These are phyloP conservation scores for Pelargonium fulgidum DNA, from an alignment of 441 rosid genomes.

Conservation along the genomic window DNA sequence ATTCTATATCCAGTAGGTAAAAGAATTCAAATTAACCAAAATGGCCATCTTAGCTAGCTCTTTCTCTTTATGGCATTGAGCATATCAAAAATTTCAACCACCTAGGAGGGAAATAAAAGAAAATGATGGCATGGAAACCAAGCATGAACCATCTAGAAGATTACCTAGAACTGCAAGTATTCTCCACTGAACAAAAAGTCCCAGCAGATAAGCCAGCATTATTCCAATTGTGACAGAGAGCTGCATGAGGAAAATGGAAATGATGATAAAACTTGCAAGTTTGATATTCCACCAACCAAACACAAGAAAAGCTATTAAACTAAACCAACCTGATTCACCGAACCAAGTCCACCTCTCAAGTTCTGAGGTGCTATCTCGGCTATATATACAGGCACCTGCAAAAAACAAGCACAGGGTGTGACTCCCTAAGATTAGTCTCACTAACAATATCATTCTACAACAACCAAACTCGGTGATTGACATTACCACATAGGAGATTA, in stretches of 20 bases:
- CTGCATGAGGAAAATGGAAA: constrained; percentile 28
- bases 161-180: constrained; percentile 69
- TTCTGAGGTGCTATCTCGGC: constrained; percentile 92
- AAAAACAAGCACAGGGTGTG: no score
- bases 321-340: constrained; percentile 56
- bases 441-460: not conserved
- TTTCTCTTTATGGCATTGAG: no score
- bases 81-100: no score
- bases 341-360: constrained; percentile 75
- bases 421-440: not conserved
- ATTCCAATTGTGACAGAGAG: constrained; percentile 86
- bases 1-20: no score
- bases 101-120: no score
- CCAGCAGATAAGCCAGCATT: constrained; percentile 67
- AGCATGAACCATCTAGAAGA: constrained; percentile 8
- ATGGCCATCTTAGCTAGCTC: no score
- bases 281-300: not conserved
- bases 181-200: constrained; percentile 63
- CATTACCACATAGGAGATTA: constrained; percentile 78
- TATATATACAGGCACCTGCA: constrained; percentile 79
- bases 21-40: no score
- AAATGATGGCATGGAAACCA: not conserved
- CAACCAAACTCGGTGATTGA: constrained; percentile 7
- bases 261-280: not conserved
- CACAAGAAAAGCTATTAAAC: not conserved